Evolutionary conservation across 2,329 filamentous ascomycete species (phyloP).

Genomic region (Fusarium protoensiforme): DNA sequence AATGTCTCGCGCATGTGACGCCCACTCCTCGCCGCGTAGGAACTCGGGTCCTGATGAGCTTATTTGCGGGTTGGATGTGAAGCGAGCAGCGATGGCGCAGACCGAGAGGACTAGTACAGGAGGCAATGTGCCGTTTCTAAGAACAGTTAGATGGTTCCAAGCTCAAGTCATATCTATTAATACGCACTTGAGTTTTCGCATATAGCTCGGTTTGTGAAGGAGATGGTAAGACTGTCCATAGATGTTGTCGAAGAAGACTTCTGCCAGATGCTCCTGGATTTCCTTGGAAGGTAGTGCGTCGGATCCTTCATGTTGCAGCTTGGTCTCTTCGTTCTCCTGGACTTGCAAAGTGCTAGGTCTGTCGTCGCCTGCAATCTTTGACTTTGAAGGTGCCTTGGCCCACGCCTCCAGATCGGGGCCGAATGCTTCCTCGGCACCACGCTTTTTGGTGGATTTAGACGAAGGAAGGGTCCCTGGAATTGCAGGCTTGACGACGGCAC

Average conservation of each 20-base stretch:
- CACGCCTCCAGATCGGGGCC: conserved; percentile 83
- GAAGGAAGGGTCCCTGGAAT: conserved; percentile 65
- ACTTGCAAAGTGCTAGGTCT: conserved; percentile 63
- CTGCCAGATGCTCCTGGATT: conserved; percentile 90
- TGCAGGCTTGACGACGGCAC: conserved; percentile 87
- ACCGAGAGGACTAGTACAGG: conserved; percentile 94
- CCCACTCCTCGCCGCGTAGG: conserved; percentile 91
- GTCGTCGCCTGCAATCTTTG: conserved; percentile 57
- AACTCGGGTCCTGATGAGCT: conserved; percentile 79
- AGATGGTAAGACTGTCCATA: conserved; percentile 96
- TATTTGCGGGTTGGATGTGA: conserved; percentile 88
- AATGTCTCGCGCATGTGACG: conserved; percentile 85
- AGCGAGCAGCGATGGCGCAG: conserved; percentile 94
- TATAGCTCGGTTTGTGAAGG: conserved; percentile 96
- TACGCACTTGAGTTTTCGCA: conserved; percentile 80
- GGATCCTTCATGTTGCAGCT: conserved; percentile 81
- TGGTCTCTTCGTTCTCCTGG: conserved; percentile 78
- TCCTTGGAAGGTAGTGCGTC: conserved; percentile 87
- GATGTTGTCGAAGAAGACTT: conserved; percentile 94
- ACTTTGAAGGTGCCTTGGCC: conserved; percentile 70
- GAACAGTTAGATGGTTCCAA: conserved; percentile 10
- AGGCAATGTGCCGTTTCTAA: conserved; percentile 70
- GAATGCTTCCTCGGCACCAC: conserved; percentile 88
- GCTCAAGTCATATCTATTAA: neutral
- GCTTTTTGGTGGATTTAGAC: conserved; percentile 74